These are phyloP conservation scores for Myxozyma nipponensis DNA, from an alignment of 805 yeast species.

Conservation along the genomic window DNA sequence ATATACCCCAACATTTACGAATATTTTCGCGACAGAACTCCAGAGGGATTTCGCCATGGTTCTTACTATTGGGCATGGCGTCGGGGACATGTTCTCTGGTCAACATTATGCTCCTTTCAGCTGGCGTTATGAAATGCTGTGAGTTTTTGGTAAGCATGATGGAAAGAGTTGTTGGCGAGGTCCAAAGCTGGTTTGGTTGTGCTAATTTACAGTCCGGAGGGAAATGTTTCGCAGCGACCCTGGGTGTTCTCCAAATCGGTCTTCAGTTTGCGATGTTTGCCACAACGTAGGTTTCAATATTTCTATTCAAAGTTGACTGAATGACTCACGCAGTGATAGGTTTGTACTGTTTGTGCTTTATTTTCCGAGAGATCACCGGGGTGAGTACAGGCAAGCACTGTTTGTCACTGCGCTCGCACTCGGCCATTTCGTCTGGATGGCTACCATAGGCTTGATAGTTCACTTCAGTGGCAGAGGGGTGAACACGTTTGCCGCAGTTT, in stretches of 20 bases:
- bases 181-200: not conserved
- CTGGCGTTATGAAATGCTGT: constrained; percentile 64
- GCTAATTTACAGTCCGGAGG: constrained; percentile 37
- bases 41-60: constrained; percentile 74
- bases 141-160: constrained; percentile 36
- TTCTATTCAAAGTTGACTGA: not conserved
- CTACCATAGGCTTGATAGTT: constrained; percentile 36
- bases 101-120: constrained; percentile 60
- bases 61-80: constrained; percentile 63
- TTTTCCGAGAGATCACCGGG: constrained; percentile 11
- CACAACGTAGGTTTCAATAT: constrained; percentile 38
- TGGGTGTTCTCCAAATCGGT: constrained; percentile 65
- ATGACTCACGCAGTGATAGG: not conserved
- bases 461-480: not conserved
- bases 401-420: constrained; percentile 37
- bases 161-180: not conserved
- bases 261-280: constrained; percentile 59
- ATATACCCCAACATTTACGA: constrained; percentile 69
- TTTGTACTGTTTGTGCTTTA: constrained; percentile 14
- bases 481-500: constrained; percentile 43
- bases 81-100: constrained; percentile 65
- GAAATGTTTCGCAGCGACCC: constrained; percentile 62
- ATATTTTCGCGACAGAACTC: constrained; percentile 57
- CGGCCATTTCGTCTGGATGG: constrained; percentile 39
- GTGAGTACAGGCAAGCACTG: constrained; percentile 9